Percentiles rank a stretch among this genome's conserved stretches.
Conservation (phyloP, 169 alveolate species). For the Plasmodium ovale region DNA sequence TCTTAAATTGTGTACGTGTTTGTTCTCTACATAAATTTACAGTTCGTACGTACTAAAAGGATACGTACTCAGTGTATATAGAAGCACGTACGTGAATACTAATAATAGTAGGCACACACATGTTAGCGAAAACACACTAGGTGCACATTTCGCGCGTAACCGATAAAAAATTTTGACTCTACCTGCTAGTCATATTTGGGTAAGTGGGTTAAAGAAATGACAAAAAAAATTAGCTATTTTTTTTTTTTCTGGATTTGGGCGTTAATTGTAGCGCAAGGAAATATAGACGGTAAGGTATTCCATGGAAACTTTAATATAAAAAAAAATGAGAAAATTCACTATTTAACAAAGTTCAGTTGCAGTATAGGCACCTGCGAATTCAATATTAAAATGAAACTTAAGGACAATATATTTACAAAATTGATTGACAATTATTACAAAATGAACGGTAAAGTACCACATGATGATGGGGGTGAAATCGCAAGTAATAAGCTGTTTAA, state of each 20-base stretch:
- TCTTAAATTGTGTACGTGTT: constrained; percentile 5
- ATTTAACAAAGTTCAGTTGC: constrained; percentile 69
- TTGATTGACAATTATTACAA: constrained; percentile 32
- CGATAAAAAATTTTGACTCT: background rate
- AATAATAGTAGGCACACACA: no score
- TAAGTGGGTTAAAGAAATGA: constrained; percentile 9
- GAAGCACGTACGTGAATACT: no score
- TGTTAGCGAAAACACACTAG: no score
- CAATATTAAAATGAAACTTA: constrained; percentile 68
- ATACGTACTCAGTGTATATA: no score
- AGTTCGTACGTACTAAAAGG: no score
- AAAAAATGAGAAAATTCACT: constrained; percentile 66
- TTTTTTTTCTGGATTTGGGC: constrained; percentile 30
- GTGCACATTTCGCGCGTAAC: no score
- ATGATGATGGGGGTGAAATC: background rate
- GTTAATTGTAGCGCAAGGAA: background rate
- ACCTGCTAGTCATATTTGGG: background rate
- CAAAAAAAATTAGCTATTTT: background rate
- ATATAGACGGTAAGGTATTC: constrained; percentile 49
- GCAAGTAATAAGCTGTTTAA: constrained; percentile 19
- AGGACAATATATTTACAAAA: constrained; percentile 42
- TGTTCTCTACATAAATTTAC: no score
- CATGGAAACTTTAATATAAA: constrained; percentile 57
- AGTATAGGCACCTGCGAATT: constrained; percentile 69
- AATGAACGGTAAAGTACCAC: background rate